Evolutionary conservation across 2,329 filamentous ascomycete species (phyloP).

Genomic region (Stromatinia cepivora): DNA sequence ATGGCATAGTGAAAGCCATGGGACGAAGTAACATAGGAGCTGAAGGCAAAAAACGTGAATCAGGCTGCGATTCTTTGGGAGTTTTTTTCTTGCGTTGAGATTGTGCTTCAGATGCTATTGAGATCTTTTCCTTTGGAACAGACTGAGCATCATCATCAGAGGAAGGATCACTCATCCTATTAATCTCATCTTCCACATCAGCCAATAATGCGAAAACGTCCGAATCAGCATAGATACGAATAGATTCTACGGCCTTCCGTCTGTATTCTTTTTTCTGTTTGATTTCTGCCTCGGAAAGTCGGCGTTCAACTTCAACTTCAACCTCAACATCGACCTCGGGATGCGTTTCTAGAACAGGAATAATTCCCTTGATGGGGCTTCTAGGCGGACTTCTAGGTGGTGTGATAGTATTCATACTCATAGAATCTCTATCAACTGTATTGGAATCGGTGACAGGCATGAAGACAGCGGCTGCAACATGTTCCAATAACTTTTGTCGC

Average conservation of each 20-base stretch:
- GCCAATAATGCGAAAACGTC: slow-evolving; percentile 66
- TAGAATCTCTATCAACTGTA: too few species aligned
- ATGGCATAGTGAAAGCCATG: slow-evolving; percentile 19
- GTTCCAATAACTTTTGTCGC: slow-evolving; percentile 77
- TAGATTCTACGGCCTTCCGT: slow-evolving; percentile 58
- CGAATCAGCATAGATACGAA: slow-evolving; percentile 66
- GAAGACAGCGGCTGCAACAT: slow-evolving; percentile 70
- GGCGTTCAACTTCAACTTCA: neutral
- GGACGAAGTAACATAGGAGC: slow-evolving; percentile 9
- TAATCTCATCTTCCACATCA: slow-evolving; percentile 65
- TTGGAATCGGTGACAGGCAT: slow-evolving; percentile 27
- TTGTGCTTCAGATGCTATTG: neutral
- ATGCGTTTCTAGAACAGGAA: neutral
- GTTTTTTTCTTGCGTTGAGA: neutral
- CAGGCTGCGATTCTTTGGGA: neutral
- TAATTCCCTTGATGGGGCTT: slow-evolving; percentile 47
- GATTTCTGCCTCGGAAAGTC: neutral
- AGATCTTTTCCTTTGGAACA: neutral
- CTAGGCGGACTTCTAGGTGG: slow-evolving; percentile 44
- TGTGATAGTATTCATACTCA: slow-evolving; percentile 26
- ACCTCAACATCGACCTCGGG: neutral
- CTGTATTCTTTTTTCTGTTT: slow-evolving; percentile 18
- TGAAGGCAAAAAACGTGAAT: neutral
- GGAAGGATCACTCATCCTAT: slow-evolving; percentile 40
- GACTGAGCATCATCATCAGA: neutral